Conservation (phyloP, 2,329 filamentous ascomycete species). For the Apiospora arundinis region DNA sequence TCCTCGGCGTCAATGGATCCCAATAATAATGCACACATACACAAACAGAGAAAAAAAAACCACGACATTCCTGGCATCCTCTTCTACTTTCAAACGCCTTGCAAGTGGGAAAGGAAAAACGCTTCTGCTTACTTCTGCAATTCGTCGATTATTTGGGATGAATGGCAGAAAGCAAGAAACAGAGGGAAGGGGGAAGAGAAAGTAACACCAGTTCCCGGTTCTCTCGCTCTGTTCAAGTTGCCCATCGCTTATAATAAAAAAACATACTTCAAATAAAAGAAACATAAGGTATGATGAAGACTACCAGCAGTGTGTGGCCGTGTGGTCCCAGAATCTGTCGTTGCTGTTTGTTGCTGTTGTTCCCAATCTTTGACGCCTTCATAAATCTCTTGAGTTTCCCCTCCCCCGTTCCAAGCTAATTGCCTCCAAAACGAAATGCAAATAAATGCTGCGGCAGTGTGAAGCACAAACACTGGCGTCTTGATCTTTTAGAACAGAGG, state of each 20-base stretch:
- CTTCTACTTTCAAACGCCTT: conserved; percentile 9
- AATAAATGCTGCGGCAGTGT: conserved; percentile 22
- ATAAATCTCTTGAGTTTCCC: not conserved
- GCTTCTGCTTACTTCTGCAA: not conserved
- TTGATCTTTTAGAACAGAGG: not conserved
- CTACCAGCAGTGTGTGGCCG: conserved; percentile 22
- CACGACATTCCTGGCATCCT: too few relatives aligned
- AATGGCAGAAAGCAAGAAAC: not conserved
- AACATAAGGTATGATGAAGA: conserved; percentile 11
- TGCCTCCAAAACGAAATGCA: not conserved
- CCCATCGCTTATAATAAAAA: not conserved
- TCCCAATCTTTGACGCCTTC: conserved; percentile 14
- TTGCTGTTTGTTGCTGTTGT: conserved; percentile 11
- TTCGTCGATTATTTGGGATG: not conserved
- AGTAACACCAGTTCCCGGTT: not conserved
- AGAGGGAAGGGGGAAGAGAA: not conserved
- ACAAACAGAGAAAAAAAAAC: not conserved
- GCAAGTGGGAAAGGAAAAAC: not conserved
- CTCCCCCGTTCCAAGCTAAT: not conserved
- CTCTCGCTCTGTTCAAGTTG: not conserved
- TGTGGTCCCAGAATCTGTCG: conserved; percentile 24
- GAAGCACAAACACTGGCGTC: not conserved
- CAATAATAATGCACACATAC: not conserved
- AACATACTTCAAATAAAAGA: not conserved
- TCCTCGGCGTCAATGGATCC: not conserved